These are phyloP conservation scores for Edaphochlamys debaryana DNA, from an alignment of 139 green algal species.

Conservation along the genomic window DNA sequence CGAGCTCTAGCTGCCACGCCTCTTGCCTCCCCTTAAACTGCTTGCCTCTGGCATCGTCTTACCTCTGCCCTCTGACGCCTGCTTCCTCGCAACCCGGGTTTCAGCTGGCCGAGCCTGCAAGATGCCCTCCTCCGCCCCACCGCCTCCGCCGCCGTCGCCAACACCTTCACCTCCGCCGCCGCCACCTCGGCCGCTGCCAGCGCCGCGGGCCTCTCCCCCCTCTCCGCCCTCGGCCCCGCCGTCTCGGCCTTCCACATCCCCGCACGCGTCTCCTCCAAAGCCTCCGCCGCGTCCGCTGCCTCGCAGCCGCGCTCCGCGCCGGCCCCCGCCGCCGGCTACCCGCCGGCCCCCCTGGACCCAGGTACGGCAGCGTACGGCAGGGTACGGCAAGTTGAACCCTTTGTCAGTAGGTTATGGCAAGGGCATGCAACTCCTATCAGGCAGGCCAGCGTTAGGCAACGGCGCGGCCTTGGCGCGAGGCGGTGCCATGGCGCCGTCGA, in stretches of 20 bases:
- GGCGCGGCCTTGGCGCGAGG: no score
- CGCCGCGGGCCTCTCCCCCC: background rate
- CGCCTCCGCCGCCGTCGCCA: constrained; percentile 41
- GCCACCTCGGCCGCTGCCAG: background rate
- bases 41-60: background rate
- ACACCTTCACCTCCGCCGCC: constrained; percentile 22
- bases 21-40: no score
- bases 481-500: no score
- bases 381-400: no score
- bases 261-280: background rate
- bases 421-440: no score
- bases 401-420: no score
- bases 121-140: constrained; percentile 44
- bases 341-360: constrained; percentile 7
- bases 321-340: no score
- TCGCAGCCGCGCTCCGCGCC: no score
- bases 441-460: no score
- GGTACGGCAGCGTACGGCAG: no score
- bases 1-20: no score
- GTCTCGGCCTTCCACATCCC: background rate
- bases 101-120: constrained; percentile 22
- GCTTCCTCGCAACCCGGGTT: no score
- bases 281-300: background rate
- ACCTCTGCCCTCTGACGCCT: background rate
- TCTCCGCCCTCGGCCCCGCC: background rate